Base-by-base conservation (phyloP, 129 eudicot species). In the Tanacetum coccineum region DNA sequence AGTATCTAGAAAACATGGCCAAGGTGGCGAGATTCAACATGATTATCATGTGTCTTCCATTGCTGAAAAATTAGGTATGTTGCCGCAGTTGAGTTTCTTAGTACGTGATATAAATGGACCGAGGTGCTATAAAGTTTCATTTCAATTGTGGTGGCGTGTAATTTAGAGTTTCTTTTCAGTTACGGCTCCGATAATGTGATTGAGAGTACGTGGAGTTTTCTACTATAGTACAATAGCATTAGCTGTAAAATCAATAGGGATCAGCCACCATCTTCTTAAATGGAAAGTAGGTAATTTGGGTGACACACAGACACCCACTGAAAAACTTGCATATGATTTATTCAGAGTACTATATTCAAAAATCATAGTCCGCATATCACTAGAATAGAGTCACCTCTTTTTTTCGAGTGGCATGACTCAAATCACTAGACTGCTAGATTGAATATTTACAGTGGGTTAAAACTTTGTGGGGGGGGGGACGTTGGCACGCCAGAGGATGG, bases 31-130 rank as follows among this genome's bases (percentile, higher is more conserved):
- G 99, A 74, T 89, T 93, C 68, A 82, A 79, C 64, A 86, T 79
- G 81, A 71, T 93, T 70, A 82, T 89, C 85, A 77, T 93, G 99
- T 93, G 95, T 62, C 96, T 93, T 76, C 75, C 96, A 64, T 76
- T 32, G 59, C 93, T 10, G 96, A 86, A 63, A 93, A 82, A 65
- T 66, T 59, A 15, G 77, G 81, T 77, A 77, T 71, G 73, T 18
- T 50, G 55, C 22, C 9, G 11, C 48, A 57, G n/a, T 36, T 3
- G 25, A 66, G 46, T 19, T 20, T 14, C 56, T 63, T 76, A 14
- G 53, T 67, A 15, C 26, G 26, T 40, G 7, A 6, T 13, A 9
- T 44, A 44, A 22, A 15, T 42, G 58, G 42, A 36, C 39, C 39
- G 39, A 32, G n/a, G 42, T 36, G 42, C 8, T 36, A 36, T 7